Conservation (phyloP, 2,329 filamentous ascomycete genomes). For the Fusarium decemcellulare region DNA sequence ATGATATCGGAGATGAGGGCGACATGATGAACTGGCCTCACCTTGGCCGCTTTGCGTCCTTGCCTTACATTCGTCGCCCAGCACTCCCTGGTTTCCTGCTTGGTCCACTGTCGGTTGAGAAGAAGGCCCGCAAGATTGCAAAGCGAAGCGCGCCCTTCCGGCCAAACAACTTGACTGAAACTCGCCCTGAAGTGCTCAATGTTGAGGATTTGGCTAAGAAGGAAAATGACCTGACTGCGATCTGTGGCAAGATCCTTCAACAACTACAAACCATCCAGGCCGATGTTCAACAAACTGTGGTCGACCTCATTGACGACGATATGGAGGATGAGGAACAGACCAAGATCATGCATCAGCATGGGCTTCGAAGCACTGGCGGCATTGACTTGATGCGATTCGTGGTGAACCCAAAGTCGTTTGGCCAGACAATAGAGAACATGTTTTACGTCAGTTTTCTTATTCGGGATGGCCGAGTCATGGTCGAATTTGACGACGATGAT, state of each 20-base stretch:
- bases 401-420: constrained; percentile 90
- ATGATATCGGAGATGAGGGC: constrained; percentile 78
- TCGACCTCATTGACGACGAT: constrained; percentile 60
- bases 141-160: constrained; percentile 81
- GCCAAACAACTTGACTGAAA: constrained; percentile 77
- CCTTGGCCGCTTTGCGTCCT: constrained; percentile 82
- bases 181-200: constrained; percentile 83
- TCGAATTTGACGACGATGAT: constrained; percentile 80
- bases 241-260: constrained; percentile 82
- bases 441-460: constrained; percentile 98
- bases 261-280: constrained; percentile 68
- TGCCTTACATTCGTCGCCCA: constrained; percentile 81
- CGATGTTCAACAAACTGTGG: constrained; percentile 62
- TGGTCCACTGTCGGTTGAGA: constrained; percentile 90
- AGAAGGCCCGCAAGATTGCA: constrained; percentile 79
- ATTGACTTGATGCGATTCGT: constrained; percentile 89
- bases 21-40: constrained; percentile 90
- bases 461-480: constrained; percentile 82
- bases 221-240: constrained; percentile 82
- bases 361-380: constrained; percentile 77
- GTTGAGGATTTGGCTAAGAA: constrained; percentile 82
- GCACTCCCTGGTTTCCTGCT: constrained; percentile 87
- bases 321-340: constrained; percentile 61
- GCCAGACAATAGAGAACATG: constrained; percentile 95
- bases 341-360: constrained; percentile 74